A percentile compares a stretch with the other conserved stretches of the same genome.
These are phyloP conservation scores for Trichodelitschia bisporula DNA, from an alignment of 495 filamentous ascomycete genomes.

Conservation along the genomic window DNA sequence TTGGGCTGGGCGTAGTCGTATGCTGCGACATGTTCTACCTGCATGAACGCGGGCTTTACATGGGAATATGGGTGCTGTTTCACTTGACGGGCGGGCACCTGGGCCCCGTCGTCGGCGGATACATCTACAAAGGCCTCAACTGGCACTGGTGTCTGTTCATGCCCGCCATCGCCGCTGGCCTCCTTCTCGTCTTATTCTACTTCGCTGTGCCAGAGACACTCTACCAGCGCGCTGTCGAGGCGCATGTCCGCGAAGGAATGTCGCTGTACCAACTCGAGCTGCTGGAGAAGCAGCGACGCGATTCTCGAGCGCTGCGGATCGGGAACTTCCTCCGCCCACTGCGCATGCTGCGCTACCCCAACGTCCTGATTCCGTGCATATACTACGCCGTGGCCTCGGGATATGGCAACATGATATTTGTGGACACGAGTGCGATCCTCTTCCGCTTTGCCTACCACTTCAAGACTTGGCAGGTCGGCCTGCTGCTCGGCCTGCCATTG, in stretches of 20 bases:
- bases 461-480: slow-evolving; percentile 9
- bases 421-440: background rate
- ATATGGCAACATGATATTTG: background rate
- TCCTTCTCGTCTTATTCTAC: slow-evolving; percentile 5
- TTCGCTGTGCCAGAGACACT: slow-evolving; percentile 14
- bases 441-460: slow-evolving; percentile 2
- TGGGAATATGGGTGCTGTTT: background rate
- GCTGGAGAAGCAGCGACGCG: background rate
- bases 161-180: slow-evolving; percentile 4
- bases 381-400: background rate
- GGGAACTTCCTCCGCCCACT: background rate
- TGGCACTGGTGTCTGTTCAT: slow-evolving; percentile 10
- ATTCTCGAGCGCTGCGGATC: background rate
- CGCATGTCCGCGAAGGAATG: background rate
- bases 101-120: background rate
- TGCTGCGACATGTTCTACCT: background rate
- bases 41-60: background rate
- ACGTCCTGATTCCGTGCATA: background rate
- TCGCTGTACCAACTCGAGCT: background rate
- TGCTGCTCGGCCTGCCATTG: slow-evolving; percentile 10
- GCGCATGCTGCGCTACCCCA: background rate
- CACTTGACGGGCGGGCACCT: background rate
- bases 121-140: slow-evolving; percentile 1
- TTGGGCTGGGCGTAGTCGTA: background rate
- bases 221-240: slow-evolving; percentile 4